Conservation (phyloP, 306 rosid genomes). For the Sphenostylis stenocarpa region DNA sequence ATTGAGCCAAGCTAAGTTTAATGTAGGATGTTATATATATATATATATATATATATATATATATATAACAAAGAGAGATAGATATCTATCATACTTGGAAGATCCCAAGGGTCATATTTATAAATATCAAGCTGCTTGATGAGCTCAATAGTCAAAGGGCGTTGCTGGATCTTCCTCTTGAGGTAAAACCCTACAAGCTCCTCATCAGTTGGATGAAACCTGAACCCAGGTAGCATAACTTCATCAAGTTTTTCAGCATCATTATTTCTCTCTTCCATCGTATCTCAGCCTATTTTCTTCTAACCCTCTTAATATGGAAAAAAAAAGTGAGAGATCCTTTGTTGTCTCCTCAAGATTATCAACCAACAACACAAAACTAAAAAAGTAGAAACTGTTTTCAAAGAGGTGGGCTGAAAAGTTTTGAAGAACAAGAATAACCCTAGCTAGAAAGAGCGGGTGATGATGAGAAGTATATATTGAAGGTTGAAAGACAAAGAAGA, state of each 20-base stretch:
- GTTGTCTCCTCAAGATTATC: background rate
- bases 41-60: too few relatives aligned
- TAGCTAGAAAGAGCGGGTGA: conserved; percentile 13
- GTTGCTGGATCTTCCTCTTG: conserved; percentile 77
- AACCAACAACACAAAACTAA: background rate
- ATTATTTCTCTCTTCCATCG: conserved; percentile 37
- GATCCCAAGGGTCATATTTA: conserved; percentile 96
- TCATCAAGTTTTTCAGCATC: conserved; percentile 69
- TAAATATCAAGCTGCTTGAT: conserved; percentile 93
- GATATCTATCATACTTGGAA: conserved; percentile 67
- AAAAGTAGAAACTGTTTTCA: conserved; percentile 26
- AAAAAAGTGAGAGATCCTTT: background rate
- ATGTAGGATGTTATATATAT: background rate
- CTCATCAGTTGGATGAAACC: conserved; percentile 98
- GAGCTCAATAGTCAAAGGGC: conserved; percentile 83
- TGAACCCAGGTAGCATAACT: conserved; percentile 85
- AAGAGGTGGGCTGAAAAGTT: background rate
- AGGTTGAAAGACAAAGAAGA: conserved; percentile 27
- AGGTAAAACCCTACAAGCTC: conserved; percentile 94
- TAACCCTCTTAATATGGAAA: background rate
- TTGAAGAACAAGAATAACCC: conserved; percentile 24
- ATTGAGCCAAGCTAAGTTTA: background rate
- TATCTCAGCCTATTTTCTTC: conserved; percentile 27
- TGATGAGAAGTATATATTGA: conserved; percentile 2
- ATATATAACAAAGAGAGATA: background rate